Percentiles rank a stretch among this genome's conserved stretches.
phyloP scores from a whole-genome alignment of 768 basidiomycete species.

The Clathrus columnatus region DNA sequence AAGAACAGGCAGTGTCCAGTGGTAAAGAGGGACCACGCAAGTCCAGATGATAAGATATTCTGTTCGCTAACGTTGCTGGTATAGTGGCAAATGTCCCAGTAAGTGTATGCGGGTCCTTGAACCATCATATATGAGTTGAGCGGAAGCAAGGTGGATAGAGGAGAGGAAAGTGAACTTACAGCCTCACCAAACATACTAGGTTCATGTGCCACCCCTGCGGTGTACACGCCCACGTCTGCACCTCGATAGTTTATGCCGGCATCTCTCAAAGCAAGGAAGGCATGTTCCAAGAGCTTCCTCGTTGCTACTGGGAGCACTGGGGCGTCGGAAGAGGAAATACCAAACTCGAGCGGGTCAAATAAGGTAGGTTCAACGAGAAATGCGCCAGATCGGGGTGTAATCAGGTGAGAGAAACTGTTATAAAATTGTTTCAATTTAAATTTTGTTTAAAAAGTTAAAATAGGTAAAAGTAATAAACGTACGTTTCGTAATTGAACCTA shows the following conservation, averaged over 20 bases:
- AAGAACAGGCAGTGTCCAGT: conserved; percentile 43
- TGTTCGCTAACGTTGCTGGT: not conserved
- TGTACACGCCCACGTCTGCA: conserved; percentile 33
- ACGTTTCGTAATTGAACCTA: conserved; percentile 27
- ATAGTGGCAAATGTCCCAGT: not conserved
- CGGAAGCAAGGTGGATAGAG: not conserved
- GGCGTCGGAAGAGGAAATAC: conserved; percentile 29
- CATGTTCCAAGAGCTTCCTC: conserved; percentile 29
- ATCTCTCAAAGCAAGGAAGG: conserved; percentile 35
- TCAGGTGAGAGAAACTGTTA: not conserved
- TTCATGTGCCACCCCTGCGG: conserved; percentile 23
- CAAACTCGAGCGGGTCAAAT: conserved; percentile 35
- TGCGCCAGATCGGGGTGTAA: conserved; percentile 23
- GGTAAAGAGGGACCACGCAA: conserved; percentile 40
- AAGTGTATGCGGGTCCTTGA: not conserved
- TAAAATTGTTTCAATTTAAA: not conserved
- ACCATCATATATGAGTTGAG: not conserved
- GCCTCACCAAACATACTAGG: conserved; percentile 20
- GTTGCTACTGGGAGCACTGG: conserved; percentile 25
- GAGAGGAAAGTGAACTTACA: conserved; percentile 16
- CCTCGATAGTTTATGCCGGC: conserved; percentile 39
- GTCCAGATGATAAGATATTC: conserved; percentile 18
- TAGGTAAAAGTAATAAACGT: conserved; percentile 8
- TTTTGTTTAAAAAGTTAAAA: not conserved
- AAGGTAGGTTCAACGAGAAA: conserved; percentile 29